Percentiles rank a stretch among this genome's conserved stretches.
Conservation (phyloP, 2,329 filamentous ascomycete species). For the Aspergillus piperis region DNA sequence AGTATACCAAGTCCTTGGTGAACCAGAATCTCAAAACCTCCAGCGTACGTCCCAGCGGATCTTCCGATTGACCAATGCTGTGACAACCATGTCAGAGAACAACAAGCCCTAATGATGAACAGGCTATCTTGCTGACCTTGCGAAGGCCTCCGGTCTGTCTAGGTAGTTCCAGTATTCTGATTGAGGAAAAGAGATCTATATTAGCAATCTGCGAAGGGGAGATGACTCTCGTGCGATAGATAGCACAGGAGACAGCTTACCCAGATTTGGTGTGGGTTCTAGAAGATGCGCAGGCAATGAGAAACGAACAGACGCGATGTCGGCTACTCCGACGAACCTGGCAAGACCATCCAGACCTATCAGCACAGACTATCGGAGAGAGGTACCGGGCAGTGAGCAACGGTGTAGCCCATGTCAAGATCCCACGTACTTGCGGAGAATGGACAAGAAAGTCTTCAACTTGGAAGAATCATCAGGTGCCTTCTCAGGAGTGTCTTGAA, state of each 20-base stretch:
- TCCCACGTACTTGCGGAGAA: constrained; percentile 72
- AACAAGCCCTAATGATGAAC: constrained; percentile 18
- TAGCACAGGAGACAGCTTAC: constrained; percentile 40
- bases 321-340: constrained; percentile 93
- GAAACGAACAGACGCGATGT: constrained; percentile 94
- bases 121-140: constrained; percentile 50
- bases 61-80: constrained; percentile 83
- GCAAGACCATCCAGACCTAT: constrained; percentile 12
- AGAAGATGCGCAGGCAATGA: constrained; percentile 93
- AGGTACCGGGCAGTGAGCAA: not conserved
- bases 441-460: constrained; percentile 82
- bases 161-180: constrained; percentile 98
- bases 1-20: constrained; percentile 79
- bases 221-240: not conserved
- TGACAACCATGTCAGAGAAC: constrained; percentile 40
- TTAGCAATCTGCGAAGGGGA: constrained; percentile 18
- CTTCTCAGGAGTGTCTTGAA: constrained; percentile 51
- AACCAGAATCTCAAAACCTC: constrained; percentile 97
- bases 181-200: not conserved
- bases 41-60: constrained; percentile 89
- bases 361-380: not conserved
- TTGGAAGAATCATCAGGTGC: constrained; percentile 78
- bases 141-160: constrained; percentile 89
- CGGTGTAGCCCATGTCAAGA: not conserved
- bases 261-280: constrained; percentile 91